Evolutionary conservation across 2,329 filamentous ascomycete species (phyloP).

Genomic region (Biscogniauxia sp.): DNA sequence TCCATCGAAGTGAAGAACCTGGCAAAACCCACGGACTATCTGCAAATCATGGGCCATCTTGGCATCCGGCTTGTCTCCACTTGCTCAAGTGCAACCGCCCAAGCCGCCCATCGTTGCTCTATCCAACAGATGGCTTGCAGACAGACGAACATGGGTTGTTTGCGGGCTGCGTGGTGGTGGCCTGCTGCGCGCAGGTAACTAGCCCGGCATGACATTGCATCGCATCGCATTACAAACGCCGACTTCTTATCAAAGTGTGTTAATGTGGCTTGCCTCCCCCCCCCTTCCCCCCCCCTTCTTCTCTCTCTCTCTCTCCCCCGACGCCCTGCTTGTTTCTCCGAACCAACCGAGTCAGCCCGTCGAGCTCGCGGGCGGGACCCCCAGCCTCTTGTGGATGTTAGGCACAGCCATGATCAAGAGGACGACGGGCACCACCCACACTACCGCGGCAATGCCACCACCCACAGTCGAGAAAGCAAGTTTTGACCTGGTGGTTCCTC

Average conservation of each 20-base stretch:
- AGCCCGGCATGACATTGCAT: conserved; percentile 27
- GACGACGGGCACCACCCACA: not conserved
- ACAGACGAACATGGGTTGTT: conserved; percentile 1
- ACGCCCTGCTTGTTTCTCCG: conserved; percentile 19
- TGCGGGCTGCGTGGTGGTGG: not conserved
- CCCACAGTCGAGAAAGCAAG: conserved; percentile 9
- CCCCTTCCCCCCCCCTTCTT: no score
- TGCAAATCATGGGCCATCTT: conserved; percentile 37
- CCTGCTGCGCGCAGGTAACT: conserved; percentile 17
- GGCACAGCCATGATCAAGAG: conserved; percentile 20
- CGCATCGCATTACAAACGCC: conserved; percentile 18
- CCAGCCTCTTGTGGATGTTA: conserved; percentile 21
- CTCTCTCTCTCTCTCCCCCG: conserved; percentile 1
- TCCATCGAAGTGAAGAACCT: conserved; percentile 22
- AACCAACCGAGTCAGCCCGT: conserved; percentile 22
- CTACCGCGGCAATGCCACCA: conserved; percentile 20
- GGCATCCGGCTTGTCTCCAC: conserved; percentile 23
- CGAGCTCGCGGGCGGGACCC: conserved; percentile 10
- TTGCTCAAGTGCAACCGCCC: conserved; percentile 27
- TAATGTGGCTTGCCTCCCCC: conserved; percentile 25
- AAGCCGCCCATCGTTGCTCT: conserved; percentile 19
- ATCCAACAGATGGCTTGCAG: conserved; percentile 1
- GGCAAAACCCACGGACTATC: conserved; percentile 33
- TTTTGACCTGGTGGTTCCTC: not conserved
- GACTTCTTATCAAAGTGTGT: conserved; percentile 28